phyloP scores from a whole-genome alignment of 768 basidiomycete genomes.

The Boletales sp. region DNA sequence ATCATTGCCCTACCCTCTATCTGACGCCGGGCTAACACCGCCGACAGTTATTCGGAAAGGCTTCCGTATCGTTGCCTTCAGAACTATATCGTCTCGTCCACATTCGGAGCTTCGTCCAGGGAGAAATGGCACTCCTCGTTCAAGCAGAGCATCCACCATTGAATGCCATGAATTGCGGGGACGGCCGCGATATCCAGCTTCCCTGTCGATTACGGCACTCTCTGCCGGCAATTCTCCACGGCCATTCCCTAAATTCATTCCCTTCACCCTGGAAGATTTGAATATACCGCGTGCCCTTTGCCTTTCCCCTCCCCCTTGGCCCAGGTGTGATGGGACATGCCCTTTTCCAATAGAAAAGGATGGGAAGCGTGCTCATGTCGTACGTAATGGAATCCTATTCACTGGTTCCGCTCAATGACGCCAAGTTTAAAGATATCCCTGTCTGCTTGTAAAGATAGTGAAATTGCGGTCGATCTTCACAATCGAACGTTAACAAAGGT shows the following conservation, averaged over 20 bases:
- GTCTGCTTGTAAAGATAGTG: conserved; percentile 27
- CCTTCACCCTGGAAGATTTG: conserved; percentile 1
- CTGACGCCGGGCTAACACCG: not conserved
- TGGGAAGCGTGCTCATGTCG: conserved; percentile 17
- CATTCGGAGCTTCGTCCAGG: conserved; percentile 3
- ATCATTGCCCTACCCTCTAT: not conserved
- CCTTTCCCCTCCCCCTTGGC: conserved; percentile 10
- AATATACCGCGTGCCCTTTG: conserved; percentile 13
- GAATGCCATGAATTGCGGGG: conserved; percentile 4
- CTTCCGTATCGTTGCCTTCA: conserved; percentile 6
- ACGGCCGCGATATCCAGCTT: conserved; percentile 9
- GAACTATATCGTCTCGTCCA: not conserved
- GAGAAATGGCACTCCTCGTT: not conserved
- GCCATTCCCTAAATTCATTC: conserved; percentile 7
- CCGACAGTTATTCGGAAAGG: conserved; percentile 1
- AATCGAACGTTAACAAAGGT: conserved; percentile 22
- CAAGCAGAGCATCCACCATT: not conserved
- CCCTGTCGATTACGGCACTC: conserved; percentile 8
- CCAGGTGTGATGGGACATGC: conserved; percentile 21
- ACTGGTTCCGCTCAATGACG: not conserved
- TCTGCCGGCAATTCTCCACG: conserved; percentile 18
- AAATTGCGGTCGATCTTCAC: conserved; percentile 13
- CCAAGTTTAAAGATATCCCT: conserved; percentile 19
- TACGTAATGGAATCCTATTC: conserved; percentile 7
- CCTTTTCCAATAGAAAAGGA: not conserved